Conservation (phyloP, 306 rosid species). For the Sesbania bispinosa region DNA sequence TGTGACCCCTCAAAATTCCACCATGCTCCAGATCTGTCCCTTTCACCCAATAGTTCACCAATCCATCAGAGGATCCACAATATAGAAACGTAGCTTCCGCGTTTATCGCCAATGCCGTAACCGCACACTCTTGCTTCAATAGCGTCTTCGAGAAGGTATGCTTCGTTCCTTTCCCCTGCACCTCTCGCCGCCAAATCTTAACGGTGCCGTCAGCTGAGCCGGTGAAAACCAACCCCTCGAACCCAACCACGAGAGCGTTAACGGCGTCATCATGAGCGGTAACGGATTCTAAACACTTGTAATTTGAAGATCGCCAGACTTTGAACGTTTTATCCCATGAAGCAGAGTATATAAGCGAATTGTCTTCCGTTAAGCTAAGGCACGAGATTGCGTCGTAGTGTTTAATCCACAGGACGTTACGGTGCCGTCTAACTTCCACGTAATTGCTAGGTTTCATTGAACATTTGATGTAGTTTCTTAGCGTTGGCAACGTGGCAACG, state of each 20-base stretch:
- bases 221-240: constrained; percentile 63
- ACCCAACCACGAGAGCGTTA: constrained; percentile 54
- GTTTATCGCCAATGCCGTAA: constrained; percentile 61
- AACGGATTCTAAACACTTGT: constrained; percentile 79
- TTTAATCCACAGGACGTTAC: constrained; percentile 64
- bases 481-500: constrained; percentile 64
- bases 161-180: constrained; percentile 78
- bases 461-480: constrained; percentile 54
- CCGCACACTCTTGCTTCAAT: constrained; percentile 72
- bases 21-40: constrained; percentile 45
- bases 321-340: constrained; percentile 94
- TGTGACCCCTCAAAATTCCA: constrained; percentile 64
- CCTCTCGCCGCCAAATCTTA: constrained; percentile 77
- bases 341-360: constrained; percentile 59
- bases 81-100: constrained; percentile 41
- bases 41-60: constrained; percentile 64
- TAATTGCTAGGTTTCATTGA: constrained; percentile 76
- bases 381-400: constrained; percentile 85
- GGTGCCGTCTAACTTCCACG: constrained; percentile 54
- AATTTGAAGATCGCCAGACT: constrained; percentile 68
- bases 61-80: constrained; percentile 75
- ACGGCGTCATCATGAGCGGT: constrained; percentile 86
- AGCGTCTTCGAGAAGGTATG: constrained; percentile 76
- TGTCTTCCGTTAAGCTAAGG: constrained; percentile 64
- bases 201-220: constrained; percentile 88